Evolutionary conservation across 208 protist species (phyloP), one percentile per base, ranked within the genome.

Genomic region (Sergeia podlipaevii): DNA sequence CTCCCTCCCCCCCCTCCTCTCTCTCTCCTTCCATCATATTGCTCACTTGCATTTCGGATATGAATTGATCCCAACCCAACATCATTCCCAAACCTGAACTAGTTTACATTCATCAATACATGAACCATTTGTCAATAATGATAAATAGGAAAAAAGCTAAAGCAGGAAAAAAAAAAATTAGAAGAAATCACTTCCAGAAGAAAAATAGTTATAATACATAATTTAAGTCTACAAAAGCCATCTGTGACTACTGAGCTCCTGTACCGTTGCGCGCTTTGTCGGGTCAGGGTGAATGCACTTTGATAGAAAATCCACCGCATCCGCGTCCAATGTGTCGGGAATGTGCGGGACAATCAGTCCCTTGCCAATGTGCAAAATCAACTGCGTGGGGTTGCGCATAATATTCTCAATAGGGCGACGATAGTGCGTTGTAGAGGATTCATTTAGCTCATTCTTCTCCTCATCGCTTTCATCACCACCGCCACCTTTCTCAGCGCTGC

Each of bases 251-350:
- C 82, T 29, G 10, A 87, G 67, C 37, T 82, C 60, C 3, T 58
- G 47, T 8, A 62, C 51, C 0, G 71, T 72, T 29, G 79, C 55
- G 13, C 79, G 69, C 53, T 66, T 28, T 23, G 17, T 48, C 3
- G 74, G 74, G 28, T 87, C 67, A 3, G 44, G 58, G 28, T 68
- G 45, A 2, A 87, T 15, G 43, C 79, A 87, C 33, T 51, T 30
- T 21, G 51, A 3, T 18, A 83, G 17, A 55, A 82, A 87, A 24
- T 76, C 67, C 1, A 32, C 38, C 10, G 71, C 64, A 7, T 79
- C 70, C 17, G 63, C 65, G n/a, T 76, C 63, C 27, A 86, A 66
- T 11, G 29, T 51, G 18, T 64, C 50, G n/a, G 79, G 70, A 24
- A 87, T 74, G 24, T 41, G 29, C 27, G 75, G 75, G 34, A 54